Base-by-base conservation (phyloP, 2,329 filamentous ascomycete species). In the Colletotrichum aenigma region DNA sequence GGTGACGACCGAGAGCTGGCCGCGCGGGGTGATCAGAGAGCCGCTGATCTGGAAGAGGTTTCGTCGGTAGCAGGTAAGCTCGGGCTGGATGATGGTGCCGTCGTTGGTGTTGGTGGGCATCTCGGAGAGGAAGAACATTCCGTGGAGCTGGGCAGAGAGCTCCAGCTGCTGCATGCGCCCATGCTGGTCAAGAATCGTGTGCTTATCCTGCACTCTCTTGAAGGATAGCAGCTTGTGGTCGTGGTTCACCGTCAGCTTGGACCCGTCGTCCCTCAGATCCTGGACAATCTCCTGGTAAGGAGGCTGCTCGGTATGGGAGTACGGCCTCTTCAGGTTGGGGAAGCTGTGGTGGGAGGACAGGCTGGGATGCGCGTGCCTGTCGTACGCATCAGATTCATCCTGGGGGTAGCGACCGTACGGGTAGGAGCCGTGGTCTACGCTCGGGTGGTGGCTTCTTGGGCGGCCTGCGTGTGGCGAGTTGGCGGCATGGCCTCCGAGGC, bases 1-100 rank as follows among this genome's bases (percentile, higher is more conserved):
- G 21, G 93, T 95, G 83, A 98, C 89, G 71, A 98, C 92, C 67
- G 94, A 97, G 71, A 96, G 88, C 77, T 96, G 90, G 32, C 92
- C 93, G 77, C 95, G 89, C 3, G 96, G 95, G 16, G 96, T 90
- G 55, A 95, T 95, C 74, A 98, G 91, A 7, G 94, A 96, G 74
- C 96, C 96, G 76, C 96, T 98, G 81, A 98, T 97, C 84, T 98
- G 96, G 85, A 98, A 98, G 65, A 98, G 88, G 82, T 98, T 98
- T 64, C 96, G 92, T 78, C 96, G 94, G 85, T 98, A 98, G 89
- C 96, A 98, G 4, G 96, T 98, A 83, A 98, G 86, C 85, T 98
- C 96, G 68, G 92, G 95, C 82, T 94, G 93, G 66, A 93, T 86
- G 62, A 89, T 83, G 61, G 85, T 87, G 75, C 90, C 91, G 78